phyloP scores from a whole-genome alignment of 345 rosid species.

The Angophora floribunda region DNA sequence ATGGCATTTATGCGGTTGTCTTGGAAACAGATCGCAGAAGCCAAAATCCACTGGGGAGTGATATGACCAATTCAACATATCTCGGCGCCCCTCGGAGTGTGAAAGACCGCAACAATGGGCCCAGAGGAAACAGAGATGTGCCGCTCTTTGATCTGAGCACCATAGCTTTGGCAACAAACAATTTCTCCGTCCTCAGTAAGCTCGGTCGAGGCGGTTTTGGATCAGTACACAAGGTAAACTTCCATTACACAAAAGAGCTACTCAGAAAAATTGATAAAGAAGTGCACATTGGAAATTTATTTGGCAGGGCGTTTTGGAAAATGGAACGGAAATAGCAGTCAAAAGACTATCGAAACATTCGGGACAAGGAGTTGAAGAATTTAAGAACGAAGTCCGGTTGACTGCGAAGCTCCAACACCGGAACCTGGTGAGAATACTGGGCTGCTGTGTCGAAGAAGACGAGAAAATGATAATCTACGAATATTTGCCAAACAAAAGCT shows the following conservation, averaged over 20 bases:
- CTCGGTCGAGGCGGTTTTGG: slow-evolving; percentile 18
- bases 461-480: slow-evolving; percentile 32
- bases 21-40: background rate
- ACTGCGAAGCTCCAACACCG: slow-evolving; percentile 23
- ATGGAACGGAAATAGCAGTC: slow-evolving; percentile 19
- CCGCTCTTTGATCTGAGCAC: slow-evolving; percentile 3
- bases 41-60: background rate
- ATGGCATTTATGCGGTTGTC: background rate
- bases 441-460: slow-evolving; percentile 15
- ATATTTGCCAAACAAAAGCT: slow-evolving; percentile 28
- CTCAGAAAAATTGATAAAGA: background rate
- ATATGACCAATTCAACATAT: background rate
- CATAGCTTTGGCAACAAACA: slow-evolving; percentile 4
- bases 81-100: background rate
- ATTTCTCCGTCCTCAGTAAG: slow-evolving; percentile 6
- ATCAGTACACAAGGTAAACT: slow-evolving; percentile 6
- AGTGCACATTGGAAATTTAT: no score
- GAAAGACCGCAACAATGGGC: background rate
- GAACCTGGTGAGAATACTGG: slow-evolving; percentile 21
- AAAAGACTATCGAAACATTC: slow-evolving; percentile 21
- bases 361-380: slow-evolving; percentile 23
- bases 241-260: background rate
- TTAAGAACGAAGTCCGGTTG: slow-evolving; percentile 19
- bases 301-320: slow-evolving; percentile 13
- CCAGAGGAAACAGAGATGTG: background rate